Conservation (phyloP, 2,329 filamentous ascomycete genomes). For the Arthrobotrys iridis region DNA sequence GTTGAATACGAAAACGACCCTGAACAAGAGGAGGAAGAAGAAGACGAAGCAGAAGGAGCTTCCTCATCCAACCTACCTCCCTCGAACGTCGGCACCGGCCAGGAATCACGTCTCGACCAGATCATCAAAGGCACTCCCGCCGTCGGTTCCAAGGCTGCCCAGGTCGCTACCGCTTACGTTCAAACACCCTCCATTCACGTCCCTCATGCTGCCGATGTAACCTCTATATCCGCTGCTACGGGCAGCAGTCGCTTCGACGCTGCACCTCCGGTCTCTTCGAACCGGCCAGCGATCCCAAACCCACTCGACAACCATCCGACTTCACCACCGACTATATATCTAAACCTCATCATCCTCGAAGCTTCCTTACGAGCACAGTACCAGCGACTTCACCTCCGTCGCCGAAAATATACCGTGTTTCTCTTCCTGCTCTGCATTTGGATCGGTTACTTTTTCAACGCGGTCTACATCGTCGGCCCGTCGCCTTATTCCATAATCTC, state of each 20-base stretch:
- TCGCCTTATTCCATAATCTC: slow-evolving; percentile 77
- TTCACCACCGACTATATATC: slow-evolving; percentile 93
- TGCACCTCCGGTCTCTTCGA: slow-evolving; percentile 40
- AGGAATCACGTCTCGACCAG: slow-evolving; percentile 75
- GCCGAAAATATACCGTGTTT: slow-evolving; percentile 93
- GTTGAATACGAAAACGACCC: not conserved
- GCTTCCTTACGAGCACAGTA: slow-evolving; percentile 92
- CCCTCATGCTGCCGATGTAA: slow-evolving; percentile 59
- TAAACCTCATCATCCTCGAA: slow-evolving; percentile 96
- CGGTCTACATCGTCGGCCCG: slow-evolving; percentile 89
- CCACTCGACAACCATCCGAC: slow-evolving; percentile 85
- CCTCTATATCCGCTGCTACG: slow-evolving; percentile 61
- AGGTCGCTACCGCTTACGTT: slow-evolving; percentile 64
- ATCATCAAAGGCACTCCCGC: slow-evolving; percentile 89
- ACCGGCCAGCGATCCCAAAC: slow-evolving; percentile 66
- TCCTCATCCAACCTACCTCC: slow-evolving; percentile 30
- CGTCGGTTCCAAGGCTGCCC: slow-evolving; percentile 66
- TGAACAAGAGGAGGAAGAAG: too few species aligned
- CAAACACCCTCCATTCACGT: slow-evolving; percentile 59
- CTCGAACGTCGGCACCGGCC: slow-evolving; percentile 65
- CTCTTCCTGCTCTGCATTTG: slow-evolving; percentile 80
- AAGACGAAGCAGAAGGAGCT: too few species aligned
- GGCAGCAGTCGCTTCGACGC: slow-evolving; percentile 61
- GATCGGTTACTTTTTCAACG: slow-evolving; percentile 86
- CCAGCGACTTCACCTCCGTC: slow-evolving; percentile 84